These are phyloP conservation scores for Ilyonectria mors-panacis DNA, from an alignment of 2,329 filamentous ascomycete genomes.

Conservation along the genomic window DNA sequence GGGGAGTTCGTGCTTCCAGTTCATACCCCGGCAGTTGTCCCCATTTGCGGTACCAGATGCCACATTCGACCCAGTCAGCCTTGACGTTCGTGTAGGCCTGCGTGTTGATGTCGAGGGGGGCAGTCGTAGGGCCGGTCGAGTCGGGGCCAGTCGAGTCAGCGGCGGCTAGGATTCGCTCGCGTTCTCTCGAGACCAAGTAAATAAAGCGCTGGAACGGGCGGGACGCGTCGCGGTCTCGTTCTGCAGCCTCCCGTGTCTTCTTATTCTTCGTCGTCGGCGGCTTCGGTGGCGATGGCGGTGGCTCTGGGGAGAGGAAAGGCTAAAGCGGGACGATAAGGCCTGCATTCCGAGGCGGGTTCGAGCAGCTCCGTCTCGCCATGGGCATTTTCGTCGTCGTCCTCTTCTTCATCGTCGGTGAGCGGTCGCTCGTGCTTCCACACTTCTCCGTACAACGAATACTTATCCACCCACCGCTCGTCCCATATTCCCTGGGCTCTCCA, in stretches of 20 bases:
- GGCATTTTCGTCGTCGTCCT: too few relatives aligned
- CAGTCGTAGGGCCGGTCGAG: too few relatives aligned
- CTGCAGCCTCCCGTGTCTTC: too few relatives aligned
- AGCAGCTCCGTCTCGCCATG: not conserved
- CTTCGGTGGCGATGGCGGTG: too few relatives aligned
- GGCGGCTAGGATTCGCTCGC: not conserved
- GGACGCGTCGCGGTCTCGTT: conserved; percentile 36
- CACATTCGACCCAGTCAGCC: conserved; percentile 1
- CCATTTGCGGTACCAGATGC: conserved; percentile 21
- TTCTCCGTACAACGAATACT: not conserved
- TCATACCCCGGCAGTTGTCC: not conserved
- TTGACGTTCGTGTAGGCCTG: conserved; percentile 1
- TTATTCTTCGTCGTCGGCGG: too few relatives aligned
- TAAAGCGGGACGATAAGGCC: too few relatives aligned
- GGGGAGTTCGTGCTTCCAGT: conserved; percentile 21
- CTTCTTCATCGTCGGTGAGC: too few relatives aligned
- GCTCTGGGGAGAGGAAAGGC: too few relatives aligned
- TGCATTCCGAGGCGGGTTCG: too few relatives aligned
- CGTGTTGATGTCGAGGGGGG: conserved; percentile 11
- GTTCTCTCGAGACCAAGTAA: not conserved
- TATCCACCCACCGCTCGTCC: not conserved
- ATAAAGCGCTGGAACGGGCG: conserved; percentile 11
- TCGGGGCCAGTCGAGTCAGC: too few relatives aligned
- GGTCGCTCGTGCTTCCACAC: not conserved
- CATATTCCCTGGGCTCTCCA: conserved; percentile 3